Evolutionary conservation across 192 early-diverging fungal genomes (phyloP).

Genomic region (Backusella tarrabulga): DNA sequence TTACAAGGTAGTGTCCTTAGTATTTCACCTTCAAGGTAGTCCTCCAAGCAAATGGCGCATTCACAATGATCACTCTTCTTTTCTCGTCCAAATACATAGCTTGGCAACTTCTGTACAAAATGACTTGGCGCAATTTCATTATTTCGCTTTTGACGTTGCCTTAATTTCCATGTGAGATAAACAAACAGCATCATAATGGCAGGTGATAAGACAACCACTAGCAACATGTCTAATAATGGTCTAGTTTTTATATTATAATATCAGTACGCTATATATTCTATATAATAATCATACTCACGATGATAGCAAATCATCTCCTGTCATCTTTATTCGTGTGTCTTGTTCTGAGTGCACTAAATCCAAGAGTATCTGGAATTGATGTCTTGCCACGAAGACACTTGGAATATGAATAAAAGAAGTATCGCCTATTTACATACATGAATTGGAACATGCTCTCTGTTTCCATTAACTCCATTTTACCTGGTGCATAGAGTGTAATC

Average conservation of each 20-base stretch:
- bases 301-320: conserved; percentile 45
- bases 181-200: conserved; percentile 76
- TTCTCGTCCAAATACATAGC: conserved; percentile 58
- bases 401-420: conserved; percentile 86
- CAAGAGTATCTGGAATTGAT: conserved; percentile 65
- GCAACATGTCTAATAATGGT: conserved; percentile 77
- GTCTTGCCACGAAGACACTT: conserved; percentile 81
- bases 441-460: neutral
- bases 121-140: conserved; percentile 76
- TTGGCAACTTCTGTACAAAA: conserved; percentile 71
- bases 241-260: neutral
- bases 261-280: neutral
- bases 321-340: conserved; percentile 27
- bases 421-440: conserved; percentile 49
- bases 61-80: conserved; percentile 71
- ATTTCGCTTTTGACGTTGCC: conserved; percentile 66
- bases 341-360: conserved; percentile 21
- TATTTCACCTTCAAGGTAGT: conserved; percentile 81
- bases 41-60: conserved; percentile 94
- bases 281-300: conserved; percentile 23
- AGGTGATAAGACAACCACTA: conserved; percentile 83
- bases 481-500: conserved; percentile 84
- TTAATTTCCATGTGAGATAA: conserved; percentile 69
- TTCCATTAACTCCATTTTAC: conserved; percentile 23
- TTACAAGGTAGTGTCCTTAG: conserved; percentile 81